Base-by-base conservation (phyloP, 1,139 yeast species). In the Pichia sp. region DNA sequence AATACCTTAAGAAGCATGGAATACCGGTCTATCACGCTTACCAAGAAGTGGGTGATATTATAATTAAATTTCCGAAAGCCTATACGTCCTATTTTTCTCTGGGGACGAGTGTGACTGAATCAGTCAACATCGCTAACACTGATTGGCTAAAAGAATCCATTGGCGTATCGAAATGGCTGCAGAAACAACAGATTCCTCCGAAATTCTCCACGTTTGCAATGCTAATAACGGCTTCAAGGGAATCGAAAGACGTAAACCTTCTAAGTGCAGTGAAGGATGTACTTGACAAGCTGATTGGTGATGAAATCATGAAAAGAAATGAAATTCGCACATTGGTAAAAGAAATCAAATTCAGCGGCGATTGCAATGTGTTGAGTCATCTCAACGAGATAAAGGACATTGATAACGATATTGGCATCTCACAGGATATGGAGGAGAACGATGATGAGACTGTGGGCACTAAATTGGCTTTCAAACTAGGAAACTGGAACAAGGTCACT, bases 1-100 rank as follows among this genome's bases (percentile, higher is more conserved):
- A 71, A 21, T 58, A 71, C 23, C 65, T 85, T n/a, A 58, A 62
- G n/a, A 66, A 69, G 25, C 60, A 72, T 44, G 83, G 81, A 0
- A 82, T 85, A 21, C 68, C 63, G 7, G 76, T 70, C 36, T 70
- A 72, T 44, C 73, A 76, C 6, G 68, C 79, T 0, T 62, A 74
- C 13, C 90, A 85, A 64, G 71, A 70, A 37, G 82, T 85, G 0
- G 87, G 88, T 0, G 86, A 85, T 46, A 73, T 74, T 54, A 68
- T 85, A 4, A 68, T 84, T 48, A 80, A 76, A 52, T 81, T 70
- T 55, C 89, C 90, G 0, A 73, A 74, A 52, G 64, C 79, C 1
- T 83, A 79, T 61, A 70, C 82, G 0, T 66, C 80, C 10, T 68
- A 68, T 3, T 62, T 82, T 3, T 79, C 85, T 0, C 65, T 79